Percentiles rank a stretch among this genome's conserved stretches.
Conservation (phyloP, 495 filamentous ascomycete genomes). For the Stereocaulon alpinum region DNA sequence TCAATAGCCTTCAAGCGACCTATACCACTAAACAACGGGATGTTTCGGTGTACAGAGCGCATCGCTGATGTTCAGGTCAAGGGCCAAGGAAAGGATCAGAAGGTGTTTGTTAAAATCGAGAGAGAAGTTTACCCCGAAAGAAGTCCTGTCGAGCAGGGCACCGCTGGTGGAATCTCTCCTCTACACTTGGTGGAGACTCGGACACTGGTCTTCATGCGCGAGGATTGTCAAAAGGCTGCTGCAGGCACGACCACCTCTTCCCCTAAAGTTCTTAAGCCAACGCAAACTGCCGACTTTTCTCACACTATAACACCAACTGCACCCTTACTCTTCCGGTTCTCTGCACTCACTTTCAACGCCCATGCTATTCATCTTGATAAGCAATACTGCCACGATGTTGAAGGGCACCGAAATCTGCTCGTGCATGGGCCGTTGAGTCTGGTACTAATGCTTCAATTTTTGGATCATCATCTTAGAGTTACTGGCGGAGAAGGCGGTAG, state of each 20-base stretch:
- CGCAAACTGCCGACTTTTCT: constrained; percentile 42
- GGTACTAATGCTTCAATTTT: constrained; percentile 56
- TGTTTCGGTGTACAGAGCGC: constrained; percentile 40
- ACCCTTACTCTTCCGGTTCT: constrained; percentile 71
- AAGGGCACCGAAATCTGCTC: constrained; percentile 64
- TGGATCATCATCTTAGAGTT: constrained; percentile 41
- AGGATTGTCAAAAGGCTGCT: constrained; percentile 14
- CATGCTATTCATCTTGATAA: constrained; percentile 78
- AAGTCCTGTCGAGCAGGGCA: constrained; percentile 22
- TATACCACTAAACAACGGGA: neutral
- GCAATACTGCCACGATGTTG: constrained; percentile 53
- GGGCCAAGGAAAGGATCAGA: constrained; percentile 46
- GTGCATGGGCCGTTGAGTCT: constrained; percentile 83
- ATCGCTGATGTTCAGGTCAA: constrained; percentile 51
- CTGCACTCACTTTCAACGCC: constrained; percentile 75
- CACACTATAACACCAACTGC: constrained; percentile 52
- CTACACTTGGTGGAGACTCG: constrained; percentile 36
- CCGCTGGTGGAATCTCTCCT: neutral
- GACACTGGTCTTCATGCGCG: constrained; percentile 52
- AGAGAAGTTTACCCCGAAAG: constrained; percentile 29
- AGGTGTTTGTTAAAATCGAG: constrained; percentile 49
- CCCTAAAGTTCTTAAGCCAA: constrained; percentile 22
- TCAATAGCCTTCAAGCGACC: constrained; percentile 16
- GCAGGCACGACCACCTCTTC: constrained; percentile 12
- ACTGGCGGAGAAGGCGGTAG: neutral